phyloP scores from a whole-genome alignment of 2,329 filamentous ascomycete genomes.

The Niveomyces coronatus region DNA sequence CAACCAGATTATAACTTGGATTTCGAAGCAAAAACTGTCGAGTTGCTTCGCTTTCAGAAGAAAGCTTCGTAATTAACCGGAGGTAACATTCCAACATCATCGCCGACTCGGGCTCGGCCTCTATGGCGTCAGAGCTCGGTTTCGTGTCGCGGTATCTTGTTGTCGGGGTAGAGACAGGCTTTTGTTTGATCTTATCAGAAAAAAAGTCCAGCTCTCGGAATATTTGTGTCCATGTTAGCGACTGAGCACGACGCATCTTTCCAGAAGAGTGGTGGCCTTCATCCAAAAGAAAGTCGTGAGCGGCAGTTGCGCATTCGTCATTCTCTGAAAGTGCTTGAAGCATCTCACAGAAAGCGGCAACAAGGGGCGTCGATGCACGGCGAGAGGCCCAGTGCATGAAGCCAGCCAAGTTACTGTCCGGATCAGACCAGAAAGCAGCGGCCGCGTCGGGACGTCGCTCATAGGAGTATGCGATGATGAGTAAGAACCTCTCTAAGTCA shows the following conservation, averaged over 20 bases:
- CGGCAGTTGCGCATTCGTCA: constrained; percentile 69
- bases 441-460: constrained; percentile 77
- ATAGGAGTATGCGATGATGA: constrained; percentile 87
- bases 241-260: constrained; percentile 72
- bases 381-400: constrained; percentile 97
- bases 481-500: constrained; percentile 78
- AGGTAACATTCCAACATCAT: constrained; percentile 96
- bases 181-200: constrained; percentile 66
- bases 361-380: constrained; percentile 87
- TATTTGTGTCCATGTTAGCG: constrained; percentile 87
- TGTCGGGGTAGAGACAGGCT: constrained; percentile 37
- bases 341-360: constrained; percentile 95
- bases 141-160: constrained; percentile 46
- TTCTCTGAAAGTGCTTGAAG: constrained; percentile 78
- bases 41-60: constrained; percentile 60
- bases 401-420: constrained; percentile 84
- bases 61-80: constrained; percentile 74
- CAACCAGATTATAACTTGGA: constrained; percentile 56
- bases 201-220: constrained; percentile 85
- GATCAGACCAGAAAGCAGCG: constrained; percentile 82
- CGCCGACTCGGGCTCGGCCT: constrained; percentile 81
- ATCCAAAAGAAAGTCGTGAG: constrained; percentile 82
- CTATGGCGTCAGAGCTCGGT: constrained; percentile 55
- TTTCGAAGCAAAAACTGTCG: constrained; percentile 63
- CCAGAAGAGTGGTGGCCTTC: constrained; percentile 65